Conservation (phyloP, 306 rosid species). For the Corylus heterophylla region DNA sequence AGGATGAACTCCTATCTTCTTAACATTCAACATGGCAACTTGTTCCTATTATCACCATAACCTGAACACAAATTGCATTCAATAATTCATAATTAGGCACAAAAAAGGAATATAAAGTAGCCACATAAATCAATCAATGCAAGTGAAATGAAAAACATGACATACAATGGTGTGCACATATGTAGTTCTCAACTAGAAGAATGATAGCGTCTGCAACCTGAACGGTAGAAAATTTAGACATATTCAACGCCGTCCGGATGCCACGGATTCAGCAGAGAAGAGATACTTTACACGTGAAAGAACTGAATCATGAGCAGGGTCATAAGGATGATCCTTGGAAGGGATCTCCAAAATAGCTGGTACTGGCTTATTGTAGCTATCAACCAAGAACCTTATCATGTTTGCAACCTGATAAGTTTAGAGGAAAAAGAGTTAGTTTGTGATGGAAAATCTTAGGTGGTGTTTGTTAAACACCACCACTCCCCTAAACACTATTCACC, state of each 20-base stretch:
- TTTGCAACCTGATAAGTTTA: conserved; percentile 74
- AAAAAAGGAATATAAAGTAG: conserved; percentile 8
- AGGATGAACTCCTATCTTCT: no score
- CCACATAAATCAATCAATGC: conserved; percentile 13
- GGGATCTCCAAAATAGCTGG: conserved; percentile 96
- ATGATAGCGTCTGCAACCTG: not conserved
- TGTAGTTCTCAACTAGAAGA: not conserved
- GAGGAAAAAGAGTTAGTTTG: conserved; percentile 9
- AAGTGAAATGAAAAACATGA: not conserved
- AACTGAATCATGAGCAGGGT: conserved; percentile 89
- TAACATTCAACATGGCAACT: not conserved
- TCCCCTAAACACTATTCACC: no score
- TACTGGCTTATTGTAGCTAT: conserved; percentile 86
- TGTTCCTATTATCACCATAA: not conserved
- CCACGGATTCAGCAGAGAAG: conserved; percentile 85
- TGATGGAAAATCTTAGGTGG: not conserved
- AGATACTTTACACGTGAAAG: conserved; percentile 90
- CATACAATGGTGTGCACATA: not conserved
- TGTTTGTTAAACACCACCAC: no score
- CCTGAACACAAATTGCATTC: conserved; percentile 13
- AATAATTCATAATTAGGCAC: no score
- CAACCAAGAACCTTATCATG: conserved; percentile 88
- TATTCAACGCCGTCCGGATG: conserved; percentile 70
- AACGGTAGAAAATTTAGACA: not conserved
- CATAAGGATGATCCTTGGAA: conserved; percentile 94